These are phyloP conservation scores for Gastrolobium bilobum DNA, from an alignment of 306 rosid genomes.

Conservation along the genomic window DNA sequence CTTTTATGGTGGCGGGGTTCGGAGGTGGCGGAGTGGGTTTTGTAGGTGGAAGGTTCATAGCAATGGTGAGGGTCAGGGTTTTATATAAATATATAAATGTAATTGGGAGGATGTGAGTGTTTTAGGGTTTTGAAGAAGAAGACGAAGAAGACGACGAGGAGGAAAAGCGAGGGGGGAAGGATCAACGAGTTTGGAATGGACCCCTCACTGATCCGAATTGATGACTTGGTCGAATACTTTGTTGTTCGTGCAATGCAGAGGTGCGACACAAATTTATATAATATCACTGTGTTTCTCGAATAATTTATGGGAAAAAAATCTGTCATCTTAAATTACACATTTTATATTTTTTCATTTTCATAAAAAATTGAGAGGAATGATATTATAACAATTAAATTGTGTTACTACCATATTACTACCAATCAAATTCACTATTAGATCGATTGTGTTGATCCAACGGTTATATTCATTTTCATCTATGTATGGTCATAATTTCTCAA, in stretches of 20 bases:
- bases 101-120: background rate
- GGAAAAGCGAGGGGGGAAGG: background rate
- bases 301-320: too few species aligned
- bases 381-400: too few species aligned
- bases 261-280: too few species aligned
- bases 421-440: too few species aligned
- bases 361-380: too few species aligned
- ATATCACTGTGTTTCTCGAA: too few species aligned
- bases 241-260: background rate
- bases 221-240: background rate
- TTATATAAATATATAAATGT: background rate
- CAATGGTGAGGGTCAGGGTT: background rate
- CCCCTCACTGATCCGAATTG: slow-evolving; percentile 8
- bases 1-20: slow-evolving; percentile 5
- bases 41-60: slow-evolving; percentile 45
- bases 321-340: too few species aligned
- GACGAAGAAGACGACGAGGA: slow-evolving; percentile 2
- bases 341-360: too few species aligned
- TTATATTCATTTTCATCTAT: too few species aligned
- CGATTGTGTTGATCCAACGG: too few species aligned
- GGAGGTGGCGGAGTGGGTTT: slow-evolving; percentile 27
- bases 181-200: background rate
- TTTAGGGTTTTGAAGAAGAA: slow-evolving; percentile 42
- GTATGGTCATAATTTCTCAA: too few species aligned
- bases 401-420: too few species aligned